Base-by-base conservation (phyloP, 148 eudicot species). In the Dysphania ambrosioides region DNA sequence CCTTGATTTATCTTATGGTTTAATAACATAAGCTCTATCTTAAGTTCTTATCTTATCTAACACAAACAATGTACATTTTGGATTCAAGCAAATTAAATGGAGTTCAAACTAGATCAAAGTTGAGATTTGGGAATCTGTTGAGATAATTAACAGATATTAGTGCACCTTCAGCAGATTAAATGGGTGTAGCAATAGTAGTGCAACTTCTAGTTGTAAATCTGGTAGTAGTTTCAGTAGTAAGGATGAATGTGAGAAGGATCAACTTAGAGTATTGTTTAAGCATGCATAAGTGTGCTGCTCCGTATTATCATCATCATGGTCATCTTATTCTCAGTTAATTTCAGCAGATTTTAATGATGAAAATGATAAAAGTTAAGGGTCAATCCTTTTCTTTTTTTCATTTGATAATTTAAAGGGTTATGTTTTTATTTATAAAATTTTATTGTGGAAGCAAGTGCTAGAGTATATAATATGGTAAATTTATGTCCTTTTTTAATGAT, bases 161-260 rank as follows among this genome's bases (percentile, higher is more conserved):
- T n/a, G n/a, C n/a, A n/a, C n/a, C n/a, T n/a, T n/a, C n/a, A n/a
- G n/a, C n/a, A n/a, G n/a, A n/a, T n/a, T n/a, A 40, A 66, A 66
- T 66, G 70, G 70, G 1, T 38, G 10, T 64, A 64, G 23, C 23
- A n/a, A 13, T 34, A 16, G n/a, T n/a, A n/a, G n/a, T n/a, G n/a
- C n/a, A n/a, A n/a, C n/a, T n/a, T n/a, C 27, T 65, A 34, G 9
- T 65, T 21, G 15, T 16, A 34, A 16, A 29, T 26, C 83, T 68
- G 9, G 59, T 58, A 29, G 16, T 31, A 44, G 59, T 18, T 47
- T 11, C 4, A 47, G 16, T 65, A 82, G 84, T 26, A 89, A 86
- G 70, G 27, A 87, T 69, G 93, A 89, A 82, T 89, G 93, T 68
- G 93, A 89, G 64, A 91, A 88, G 67, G 85, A 93, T 24, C 93